Evolutionary conservation across 2,329 filamentous ascomycete species (phyloP), one percentile per base, ranked within the genome.

Genomic region (Apiospora aurea): DNA sequence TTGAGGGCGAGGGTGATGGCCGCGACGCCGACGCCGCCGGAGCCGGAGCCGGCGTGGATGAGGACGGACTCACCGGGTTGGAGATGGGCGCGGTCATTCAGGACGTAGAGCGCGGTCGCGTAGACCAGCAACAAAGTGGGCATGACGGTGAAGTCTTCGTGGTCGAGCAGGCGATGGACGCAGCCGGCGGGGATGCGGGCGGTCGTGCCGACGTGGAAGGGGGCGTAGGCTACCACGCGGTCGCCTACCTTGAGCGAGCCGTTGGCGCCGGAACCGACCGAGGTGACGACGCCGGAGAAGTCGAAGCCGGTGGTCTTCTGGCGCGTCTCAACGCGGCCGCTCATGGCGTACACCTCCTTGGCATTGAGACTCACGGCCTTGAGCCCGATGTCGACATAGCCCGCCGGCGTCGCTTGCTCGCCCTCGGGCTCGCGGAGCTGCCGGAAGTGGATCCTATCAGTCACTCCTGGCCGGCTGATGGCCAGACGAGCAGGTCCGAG

Each of bases 1-100:
- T 77, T 74, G 43, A 46, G 43, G 43, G 43, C 43, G 13, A 46
- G 43, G 13, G 43, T 46, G 43, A 47, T 81, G 7, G 79, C 78
- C 1, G 82, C 82, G 47, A 78, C 75, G 5, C 82, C 82, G 10
- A 83, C 74, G 4, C 77, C 79, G 21, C 82, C 80, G 2, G 81
- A 74, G 1, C 77, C 81, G 16, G 77, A 74, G 1, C 77, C 81
- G 16, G 77, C 74, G 70, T 83, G 82, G 1, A 84, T 78, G 6
- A 83, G 72, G 0, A 83, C 74, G 0, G 71, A 75, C 68, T 83
- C 77, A 0, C 76, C 78, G 11, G 71, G 34, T 8, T 69, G 51
- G 0, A 82, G 61, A 1, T 75, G 43, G 2, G 78, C 81, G 2
- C 77, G 70, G 49, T 81, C 69, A 7, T 73, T n/a, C 0, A 83